Conservation (phyloP, 2,329 filamentous ascomycete genomes). For the Aspergillus sp. region DNA sequence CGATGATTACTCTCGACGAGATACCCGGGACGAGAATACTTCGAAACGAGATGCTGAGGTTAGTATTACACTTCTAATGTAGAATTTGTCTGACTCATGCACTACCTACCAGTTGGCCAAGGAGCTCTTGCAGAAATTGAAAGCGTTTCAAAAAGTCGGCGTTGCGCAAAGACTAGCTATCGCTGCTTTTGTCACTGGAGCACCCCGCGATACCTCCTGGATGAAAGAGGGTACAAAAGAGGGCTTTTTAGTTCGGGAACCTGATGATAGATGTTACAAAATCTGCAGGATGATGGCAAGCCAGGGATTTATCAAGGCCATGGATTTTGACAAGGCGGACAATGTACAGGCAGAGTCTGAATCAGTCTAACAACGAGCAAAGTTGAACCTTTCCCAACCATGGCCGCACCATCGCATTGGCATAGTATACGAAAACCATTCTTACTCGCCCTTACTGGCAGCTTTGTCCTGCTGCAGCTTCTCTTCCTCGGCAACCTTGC, state of each 20-base stretch:
- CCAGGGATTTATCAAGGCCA: constrained; percentile 7
- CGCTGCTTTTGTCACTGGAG: constrained; percentile 10
- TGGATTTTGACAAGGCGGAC: constrained; percentile 4
- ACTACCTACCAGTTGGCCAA: constrained; percentile 4
- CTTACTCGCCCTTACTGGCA: no score
- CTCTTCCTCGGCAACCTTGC: no score
- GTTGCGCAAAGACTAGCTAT: constrained; percentile 1
- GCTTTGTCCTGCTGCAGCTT: no score
- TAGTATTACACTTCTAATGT: constrained; percentile 4
- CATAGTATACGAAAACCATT: no score
- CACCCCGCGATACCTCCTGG: constrained; percentile 2
- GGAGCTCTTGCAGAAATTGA: constrained; percentile 7
- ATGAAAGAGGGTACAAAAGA: constrained; percentile 10
- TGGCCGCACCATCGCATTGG: no score
- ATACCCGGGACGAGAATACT: constrained; percentile 4
- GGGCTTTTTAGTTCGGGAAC: constrained; percentile 7
- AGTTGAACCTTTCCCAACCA: no score
- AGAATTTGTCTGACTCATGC: constrained; percentile 8
- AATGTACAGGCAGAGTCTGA: constrained; percentile 3
- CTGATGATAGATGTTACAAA: constrained; percentile 8
- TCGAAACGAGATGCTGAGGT: constrained; percentile 6
- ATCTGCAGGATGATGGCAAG: constrained; percentile 7
- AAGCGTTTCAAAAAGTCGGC: constrained; percentile 6
- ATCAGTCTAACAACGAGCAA: constrained; percentile 8
- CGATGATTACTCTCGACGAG: background rate